Evolutionary conservation across 2,329 filamentous ascomycete species (phyloP).

Genomic region (Cercospora sp.): DNA sequence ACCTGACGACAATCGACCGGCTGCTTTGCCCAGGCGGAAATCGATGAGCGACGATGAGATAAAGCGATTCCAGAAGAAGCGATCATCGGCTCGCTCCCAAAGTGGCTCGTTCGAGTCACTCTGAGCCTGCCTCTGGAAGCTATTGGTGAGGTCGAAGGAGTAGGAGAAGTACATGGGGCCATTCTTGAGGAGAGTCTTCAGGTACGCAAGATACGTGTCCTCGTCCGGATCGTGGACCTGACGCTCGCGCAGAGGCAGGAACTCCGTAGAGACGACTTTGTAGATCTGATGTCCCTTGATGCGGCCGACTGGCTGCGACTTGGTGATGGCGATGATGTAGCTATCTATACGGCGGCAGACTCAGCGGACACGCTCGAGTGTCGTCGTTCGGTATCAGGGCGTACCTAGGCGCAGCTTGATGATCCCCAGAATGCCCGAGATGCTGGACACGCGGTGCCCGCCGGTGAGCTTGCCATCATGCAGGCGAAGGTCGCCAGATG

Average conservation of each 20-base stretch:
- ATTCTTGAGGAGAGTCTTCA: constrained; percentile 77
- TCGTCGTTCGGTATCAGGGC: constrained; percentile 26
- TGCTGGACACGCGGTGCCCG: constrained; percentile 84
- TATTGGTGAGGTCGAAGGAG: constrained; percentile 93
- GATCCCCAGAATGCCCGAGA: constrained; percentile 90
- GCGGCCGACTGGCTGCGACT: constrained; percentile 84
- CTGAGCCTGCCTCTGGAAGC: constrained; percentile 88
- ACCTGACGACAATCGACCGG: constrained; percentile 63
- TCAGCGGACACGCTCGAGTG: constrained; percentile 14
- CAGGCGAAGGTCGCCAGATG: constrained; percentile 85
- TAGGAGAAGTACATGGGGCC: constrained; percentile 98
- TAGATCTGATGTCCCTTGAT: constrained; percentile 96
- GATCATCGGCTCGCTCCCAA: constrained; percentile 91
- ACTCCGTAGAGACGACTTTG: constrained; percentile 86
- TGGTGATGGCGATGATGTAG: constrained; percentile 95
- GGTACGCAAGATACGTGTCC: constrained; percentile 80
- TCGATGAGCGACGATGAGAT: constrained; percentile 89
- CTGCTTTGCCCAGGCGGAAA: constrained; percentile 66
- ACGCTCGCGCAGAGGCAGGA: constrained; percentile 89
- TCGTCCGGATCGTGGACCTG: constrained; percentile 90
- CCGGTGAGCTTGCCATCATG: constrained; percentile 75
- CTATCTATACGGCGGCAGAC: constrained; percentile 65
- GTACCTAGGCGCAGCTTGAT: constrained; percentile 89
- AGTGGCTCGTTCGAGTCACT: constrained; percentile 70
- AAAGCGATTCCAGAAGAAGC: constrained; percentile 98